A percentile compares a stretch with the other conserved stretches of the same genome.
Conservation (phyloP, 306 rosid species). For the Glycine soja region DNA sequence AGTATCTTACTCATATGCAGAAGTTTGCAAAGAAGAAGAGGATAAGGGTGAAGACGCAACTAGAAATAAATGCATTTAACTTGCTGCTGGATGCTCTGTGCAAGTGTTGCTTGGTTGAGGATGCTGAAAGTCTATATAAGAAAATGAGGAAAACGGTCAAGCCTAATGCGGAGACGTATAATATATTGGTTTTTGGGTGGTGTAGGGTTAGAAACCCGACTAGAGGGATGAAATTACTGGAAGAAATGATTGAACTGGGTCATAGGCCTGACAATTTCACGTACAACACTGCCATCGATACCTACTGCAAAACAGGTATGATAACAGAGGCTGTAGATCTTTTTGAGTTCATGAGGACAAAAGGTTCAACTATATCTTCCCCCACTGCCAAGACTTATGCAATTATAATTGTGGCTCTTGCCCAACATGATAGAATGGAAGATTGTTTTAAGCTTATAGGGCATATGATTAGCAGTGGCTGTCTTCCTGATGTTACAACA, state of each 20-base stretch:
- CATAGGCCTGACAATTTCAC: slow-evolving; percentile 82
- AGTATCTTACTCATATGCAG: slow-evolving; percentile 76
- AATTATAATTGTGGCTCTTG: slow-evolving; percentile 79
- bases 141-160: slow-evolving; percentile 67
- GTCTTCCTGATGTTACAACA: slow-evolving; percentile 94
- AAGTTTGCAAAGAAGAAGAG: slow-evolving; percentile 90
- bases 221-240: slow-evolving; percentile 75
- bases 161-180: slow-evolving; percentile 74
- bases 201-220: slow-evolving; percentile 89
- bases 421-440: slow-evolving; percentile 70
- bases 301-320: slow-evolving; percentile 85
- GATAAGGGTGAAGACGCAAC: slow-evolving; percentile 80
- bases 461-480: slow-evolving; percentile 81
- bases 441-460: slow-evolving; percentile 72
- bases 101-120: slow-evolving; percentile 83
- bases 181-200: slow-evolving; percentile 88
- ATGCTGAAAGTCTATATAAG: slow-evolving; percentile 74
- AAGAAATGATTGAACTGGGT: slow-evolving; percentile 81
- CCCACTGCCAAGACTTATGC: slow-evolving; percentile 88
- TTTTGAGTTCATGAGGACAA: slow-evolving; percentile 86
- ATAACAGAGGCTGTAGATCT: slow-evolving; percentile 71
- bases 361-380: slow-evolving; percentile 78
- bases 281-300: slow-evolving; percentile 81
- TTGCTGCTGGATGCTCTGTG: slow-evolving; percentile 81
- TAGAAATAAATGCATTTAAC: slow-evolving; percentile 85